Evolutionary conservation across 1,284 basidiomycete species (phyloP), one percentile per base, ranked within the genome.

Genomic region (Trichosporon ovoides): DNA sequence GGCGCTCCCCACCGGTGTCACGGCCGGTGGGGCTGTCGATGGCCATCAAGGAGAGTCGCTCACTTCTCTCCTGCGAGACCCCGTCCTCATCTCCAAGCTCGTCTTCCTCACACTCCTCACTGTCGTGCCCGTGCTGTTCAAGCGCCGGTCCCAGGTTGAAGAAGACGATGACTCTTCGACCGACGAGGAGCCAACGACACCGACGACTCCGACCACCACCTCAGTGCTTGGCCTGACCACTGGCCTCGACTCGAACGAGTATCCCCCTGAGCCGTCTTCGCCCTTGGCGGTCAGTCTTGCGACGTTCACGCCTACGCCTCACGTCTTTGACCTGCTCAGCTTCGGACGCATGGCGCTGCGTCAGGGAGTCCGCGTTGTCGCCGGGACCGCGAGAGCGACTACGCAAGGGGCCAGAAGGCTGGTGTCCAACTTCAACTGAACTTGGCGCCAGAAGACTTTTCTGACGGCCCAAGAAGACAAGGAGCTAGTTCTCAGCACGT

Each of bases 21-120:
- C 59, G 12, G 49, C 51, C 16, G 60, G 28, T 9, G 28, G 28
- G 28, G 28, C 50, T 5, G 60, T 49, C n/a, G 62, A 38, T 11
- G 61, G 40, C 52, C 46, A 43, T 18, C 52, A 52, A 6, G 75
- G 76, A 20, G 74, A 78, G 58, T 73, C 68, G 22, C 61, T 79
- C 53, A 74, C 77, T 7, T 69, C 68, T 22, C 68, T 79, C 28
- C 65, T 79, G 7, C 65, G 76, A 40, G 77, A 78, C 65, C 77
- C 77, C n/a, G 60, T 71, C 3, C 66, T 79, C 46, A 76, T 79
- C 59, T 59, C 67, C 64, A 78, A 79, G 64, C 68, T 79, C 58
- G 68, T 77, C 34, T 68, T 74, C 59, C 66, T 79, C 28, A 74
- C 76, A 1, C 63, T 67, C 38, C 58, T 79, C 55, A 76, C 76